phyloP scores from a whole-genome alignment of 352 stramenopile genomes.

The Globisporangium cystogenes region DNA sequence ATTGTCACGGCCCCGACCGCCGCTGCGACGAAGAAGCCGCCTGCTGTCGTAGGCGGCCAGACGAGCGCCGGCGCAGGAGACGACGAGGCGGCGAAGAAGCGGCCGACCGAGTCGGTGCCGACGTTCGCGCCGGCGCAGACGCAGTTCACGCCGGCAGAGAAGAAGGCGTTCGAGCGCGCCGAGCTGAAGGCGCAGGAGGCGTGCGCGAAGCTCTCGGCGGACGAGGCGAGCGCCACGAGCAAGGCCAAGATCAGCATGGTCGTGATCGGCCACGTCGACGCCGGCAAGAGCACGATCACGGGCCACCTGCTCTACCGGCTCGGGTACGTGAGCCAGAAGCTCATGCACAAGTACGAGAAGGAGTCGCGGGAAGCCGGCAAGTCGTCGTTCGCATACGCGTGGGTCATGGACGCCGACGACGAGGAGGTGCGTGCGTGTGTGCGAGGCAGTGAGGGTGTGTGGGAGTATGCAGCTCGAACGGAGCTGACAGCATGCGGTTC shows the following conservation, averaged over 20 bases:
- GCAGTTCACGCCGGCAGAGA: constrained; percentile 50
- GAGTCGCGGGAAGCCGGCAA: constrained; percentile 90
- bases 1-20: constrained; percentile 31
- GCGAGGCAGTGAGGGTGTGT: not conserved
- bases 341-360: constrained; percentile 92
- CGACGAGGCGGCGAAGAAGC: constrained; percentile 12
- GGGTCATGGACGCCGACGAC: constrained; percentile 90
- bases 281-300: constrained; percentile 97
- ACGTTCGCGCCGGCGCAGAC: constrained; percentile 29
- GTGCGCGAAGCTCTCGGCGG: constrained; percentile 30
- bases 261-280: constrained; percentile 96
- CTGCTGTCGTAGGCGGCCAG: no score
- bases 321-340: constrained; percentile 80
- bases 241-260: constrained; percentile 92
- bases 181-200: constrained; percentile 67
- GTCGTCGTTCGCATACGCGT: constrained; percentile 95
- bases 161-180: constrained; percentile 58
- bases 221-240: constrained; percentile 35
- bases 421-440: constrained; percentile 35
- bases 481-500: constrained; percentile 13
- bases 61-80: not conserved
- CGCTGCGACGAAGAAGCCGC: constrained; percentile 14
- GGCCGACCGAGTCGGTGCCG: constrained; percentile 20
- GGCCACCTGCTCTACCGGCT: constrained; percentile 93
- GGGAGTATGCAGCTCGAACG: no score